These are phyloP conservation scores for Fusarium duplospermum DNA, from an alignment of 2,329 filamentous ascomycete species.

Conservation along the genomic window DNA sequence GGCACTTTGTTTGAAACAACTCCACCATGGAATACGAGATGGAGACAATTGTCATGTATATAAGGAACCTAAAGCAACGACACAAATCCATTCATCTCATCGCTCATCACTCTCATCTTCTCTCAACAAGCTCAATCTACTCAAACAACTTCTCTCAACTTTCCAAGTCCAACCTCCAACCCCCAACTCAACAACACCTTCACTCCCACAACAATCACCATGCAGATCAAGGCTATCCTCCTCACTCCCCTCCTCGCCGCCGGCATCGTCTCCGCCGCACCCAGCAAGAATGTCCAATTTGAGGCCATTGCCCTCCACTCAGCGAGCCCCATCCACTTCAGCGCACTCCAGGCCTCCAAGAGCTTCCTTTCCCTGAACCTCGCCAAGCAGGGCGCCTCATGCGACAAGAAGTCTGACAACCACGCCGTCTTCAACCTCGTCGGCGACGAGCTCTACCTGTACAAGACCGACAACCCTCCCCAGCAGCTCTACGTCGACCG, in stretches of 20 bases:
- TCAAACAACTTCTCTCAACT: neutral
- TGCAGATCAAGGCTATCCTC: constrained; percentile 37
- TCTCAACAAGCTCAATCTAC: neutral
- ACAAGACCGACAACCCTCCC: constrained; percentile 50
- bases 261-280: constrained; percentile 38
- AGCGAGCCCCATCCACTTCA: constrained; percentile 60
- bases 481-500: constrained; percentile 66
- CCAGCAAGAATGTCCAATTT: constrained; percentile 52
- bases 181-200: neutral
- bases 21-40: neutral
- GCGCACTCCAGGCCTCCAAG: constrained; percentile 55
- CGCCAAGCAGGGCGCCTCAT: constrained; percentile 58
- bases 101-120: neutral
- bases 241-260: constrained; percentile 29
- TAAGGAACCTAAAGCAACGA: neutral
- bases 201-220: neutral
- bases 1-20: neutral
- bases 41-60: neutral
- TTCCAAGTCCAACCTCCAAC: neutral
- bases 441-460: constrained; percentile 60
- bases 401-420: constrained; percentile 53
- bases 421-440: constrained; percentile 62
- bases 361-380: constrained; percentile 58
- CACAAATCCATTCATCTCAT: neutral
- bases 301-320: constrained; percentile 61